A percentile compares a stretch with the other conserved stretches of the same genome.
phyloP scores from a whole-genome alignment of 768 basidiomycete genomes.

The Termitomyces sp. region DNA sequence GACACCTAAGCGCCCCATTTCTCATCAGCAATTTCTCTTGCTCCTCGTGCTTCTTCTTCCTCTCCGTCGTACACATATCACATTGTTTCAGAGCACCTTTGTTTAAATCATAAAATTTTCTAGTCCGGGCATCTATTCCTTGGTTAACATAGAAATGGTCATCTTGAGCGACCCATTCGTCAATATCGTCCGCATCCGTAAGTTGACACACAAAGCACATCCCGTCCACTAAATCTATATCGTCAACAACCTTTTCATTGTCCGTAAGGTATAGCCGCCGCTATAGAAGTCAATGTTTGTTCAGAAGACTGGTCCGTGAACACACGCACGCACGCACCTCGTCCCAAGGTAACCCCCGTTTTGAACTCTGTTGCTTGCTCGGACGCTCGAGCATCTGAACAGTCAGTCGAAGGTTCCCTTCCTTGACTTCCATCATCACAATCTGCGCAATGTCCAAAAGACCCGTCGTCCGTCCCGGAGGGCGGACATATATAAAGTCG shows the following conservation, averaged over 20 bases:
- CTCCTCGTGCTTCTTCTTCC: slow-evolving; percentile 22
- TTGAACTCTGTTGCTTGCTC: slow-evolving; percentile 10
- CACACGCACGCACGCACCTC: slow-evolving; percentile 36
- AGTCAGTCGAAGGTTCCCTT: slow-evolving; percentile 18
- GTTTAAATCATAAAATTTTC: slow-evolving; percentile 15
- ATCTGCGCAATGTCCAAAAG: slow-evolving; percentile 57
- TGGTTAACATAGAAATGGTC: slow-evolving; percentile 56
- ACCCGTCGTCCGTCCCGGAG: slow-evolving; percentile 15
- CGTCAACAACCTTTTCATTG: slow-evolving; percentile 18
- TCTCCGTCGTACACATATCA: slow-evolving; percentile 29
- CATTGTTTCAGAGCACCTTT: slow-evolving; percentile 30
- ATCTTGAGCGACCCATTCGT: slow-evolving; percentile 44
- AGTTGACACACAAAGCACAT: slow-evolving; percentile 43
- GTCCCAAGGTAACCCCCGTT: slow-evolving; percentile 22
- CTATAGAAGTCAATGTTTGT: slow-evolving; percentile 15
- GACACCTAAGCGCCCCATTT: slow-evolving; percentile 43
- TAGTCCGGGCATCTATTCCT: slow-evolving; percentile 17
- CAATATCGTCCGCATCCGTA: slow-evolving; percentile 25
- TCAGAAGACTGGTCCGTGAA: neutral
- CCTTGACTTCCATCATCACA: slow-evolving; percentile 23
- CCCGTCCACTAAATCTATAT: slow-evolving; percentile 43
- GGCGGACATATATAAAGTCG: slow-evolving; percentile 59
- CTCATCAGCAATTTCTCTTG: slow-evolving; percentile 23
- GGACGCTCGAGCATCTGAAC: slow-evolving; percentile 43
- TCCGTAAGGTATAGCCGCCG: slow-evolving; percentile 37